Conservation (phyloP, 2,329 filamentous ascomycete species). For the Epichloe festucae region DNA sequence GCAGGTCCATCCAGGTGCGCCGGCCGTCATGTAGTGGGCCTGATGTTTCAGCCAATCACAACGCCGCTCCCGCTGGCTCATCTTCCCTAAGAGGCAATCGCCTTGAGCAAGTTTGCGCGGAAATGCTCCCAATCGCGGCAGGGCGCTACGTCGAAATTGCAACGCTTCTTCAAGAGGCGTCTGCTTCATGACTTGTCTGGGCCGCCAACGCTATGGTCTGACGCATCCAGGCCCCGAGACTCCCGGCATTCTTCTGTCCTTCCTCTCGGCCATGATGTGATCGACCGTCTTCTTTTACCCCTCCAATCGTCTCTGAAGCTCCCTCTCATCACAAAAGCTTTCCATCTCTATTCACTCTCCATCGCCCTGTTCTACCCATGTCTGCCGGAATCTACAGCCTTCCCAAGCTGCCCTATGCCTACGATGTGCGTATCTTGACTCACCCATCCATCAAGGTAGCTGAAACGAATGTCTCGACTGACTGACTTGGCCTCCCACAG, state of each 20-base stretch:
- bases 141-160: too few species aligned
- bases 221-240: too few species aligned
- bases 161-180: too few species aligned
- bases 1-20: constrained; percentile 1
- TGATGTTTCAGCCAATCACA: constrained; percentile 17
- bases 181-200: too few species aligned
- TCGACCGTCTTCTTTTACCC: neutral
- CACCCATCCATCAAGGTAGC: constrained; percentile 5
- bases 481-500: constrained; percentile 21
- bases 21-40: neutral
- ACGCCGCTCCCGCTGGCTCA: constrained; percentile 6
- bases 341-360: neutral
- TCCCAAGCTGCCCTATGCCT: constrained; percentile 54
- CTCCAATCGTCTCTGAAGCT: neutral
- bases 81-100: constrained; percentile 15
- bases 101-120: constrained; percentile 24
- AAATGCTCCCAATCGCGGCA: constrained; percentile 13
- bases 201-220: too few species aligned
- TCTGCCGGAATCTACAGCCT: constrained; percentile 40
- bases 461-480: constrained; percentile 29
- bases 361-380: constrained; percentile 15
- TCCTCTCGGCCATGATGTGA: too few species aligned
- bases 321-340: neutral
- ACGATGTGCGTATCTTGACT: constrained; percentile 42
- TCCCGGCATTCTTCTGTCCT: too few species aligned